Evolutionary conservation across 148 eudicot genomes (phyloP).

Genomic region (Cornus florida): DNA sequence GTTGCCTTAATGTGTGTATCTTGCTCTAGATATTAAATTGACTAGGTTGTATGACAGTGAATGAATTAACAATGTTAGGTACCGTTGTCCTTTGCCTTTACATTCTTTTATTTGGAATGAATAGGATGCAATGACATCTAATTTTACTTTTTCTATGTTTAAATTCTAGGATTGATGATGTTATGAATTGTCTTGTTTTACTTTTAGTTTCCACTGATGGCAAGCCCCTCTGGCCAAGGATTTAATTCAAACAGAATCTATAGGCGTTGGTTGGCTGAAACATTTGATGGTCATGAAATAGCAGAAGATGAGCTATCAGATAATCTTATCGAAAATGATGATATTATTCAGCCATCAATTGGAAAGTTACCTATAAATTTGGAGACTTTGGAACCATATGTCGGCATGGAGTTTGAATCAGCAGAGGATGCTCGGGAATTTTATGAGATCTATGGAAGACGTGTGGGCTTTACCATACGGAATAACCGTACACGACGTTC

Average conservation of each 20-base stretch:
- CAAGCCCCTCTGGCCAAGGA: conserved; percentile 11
- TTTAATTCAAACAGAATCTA: conserved; percentile 9
- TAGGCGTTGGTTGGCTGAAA: conserved; percentile 19
- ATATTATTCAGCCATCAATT: neutral
- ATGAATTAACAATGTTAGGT: neutral
- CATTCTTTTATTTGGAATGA: neutral
- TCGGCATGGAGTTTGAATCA: conserved; percentile 16
- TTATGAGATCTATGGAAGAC: conserved; percentile 3
- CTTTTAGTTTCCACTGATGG: neutral
- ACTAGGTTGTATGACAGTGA: neutral
- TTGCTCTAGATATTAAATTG: neutral
- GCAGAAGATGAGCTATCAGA: conserved; percentile 14
- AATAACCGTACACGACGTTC: neutral
- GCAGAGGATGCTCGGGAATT: conserved; percentile 18
- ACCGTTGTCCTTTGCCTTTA: neutral
- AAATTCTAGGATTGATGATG: neutral
- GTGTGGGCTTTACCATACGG: conserved; percentile 13
- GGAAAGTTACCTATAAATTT: neutral
- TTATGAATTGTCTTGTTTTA: neutral
- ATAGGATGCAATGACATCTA: neutral
- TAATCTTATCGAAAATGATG: neutral
- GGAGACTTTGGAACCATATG: conserved; percentile 10
- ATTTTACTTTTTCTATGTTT: neutral
- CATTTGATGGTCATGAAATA: conserved; percentile 21
- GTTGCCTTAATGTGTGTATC: neutral